A percentile compares a stretch with the other conserved stretches of the same genome.
Evolutionary conservation across 768 basidiomycete genomes (phyloP).

Genomic region (Udeniomyces megalosporus): DNA sequence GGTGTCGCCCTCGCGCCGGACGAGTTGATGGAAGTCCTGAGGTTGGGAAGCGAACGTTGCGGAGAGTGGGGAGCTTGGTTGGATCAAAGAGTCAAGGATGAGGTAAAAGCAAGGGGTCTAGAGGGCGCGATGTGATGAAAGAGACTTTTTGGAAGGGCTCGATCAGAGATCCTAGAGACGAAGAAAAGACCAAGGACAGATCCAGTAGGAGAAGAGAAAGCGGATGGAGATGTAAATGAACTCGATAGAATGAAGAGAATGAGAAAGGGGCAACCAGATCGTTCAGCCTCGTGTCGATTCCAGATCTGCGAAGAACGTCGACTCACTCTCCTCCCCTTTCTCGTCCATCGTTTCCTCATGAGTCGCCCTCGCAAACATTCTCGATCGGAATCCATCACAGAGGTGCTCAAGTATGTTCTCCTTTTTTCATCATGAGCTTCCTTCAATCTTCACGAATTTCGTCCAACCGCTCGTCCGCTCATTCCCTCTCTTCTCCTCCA

Average conservation of each 20-base stretch:
- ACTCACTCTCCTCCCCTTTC: too few relatives aligned
- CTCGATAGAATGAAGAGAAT: too few relatives aligned
- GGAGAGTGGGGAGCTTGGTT: slow-evolving; percentile 13
- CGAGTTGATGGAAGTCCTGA: slow-evolving; percentile 15
- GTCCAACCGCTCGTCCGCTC: not conserved
- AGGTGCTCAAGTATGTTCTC: not conserved
- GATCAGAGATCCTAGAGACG: too few relatives aligned
- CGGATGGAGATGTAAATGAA: too few relatives aligned
- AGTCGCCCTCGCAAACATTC: not conserved
- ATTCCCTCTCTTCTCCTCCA: not conserved
- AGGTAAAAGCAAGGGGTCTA: slow-evolving; percentile 8
- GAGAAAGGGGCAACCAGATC: too few relatives aligned
- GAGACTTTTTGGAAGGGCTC: too few relatives aligned
- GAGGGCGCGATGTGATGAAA: slow-evolving; percentile 15
- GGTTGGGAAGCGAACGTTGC: not conserved
- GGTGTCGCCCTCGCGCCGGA: slow-evolving; percentile 11
- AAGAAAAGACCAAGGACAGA: too few relatives aligned
- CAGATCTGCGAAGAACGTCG: too few relatives aligned
- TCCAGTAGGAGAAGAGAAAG: too few relatives aligned
- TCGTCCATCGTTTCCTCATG: not conserved
- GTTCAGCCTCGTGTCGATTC: too few relatives aligned
- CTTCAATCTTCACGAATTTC: not conserved
- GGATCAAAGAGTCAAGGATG: slow-evolving; percentile 5
- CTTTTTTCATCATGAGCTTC: not conserved
- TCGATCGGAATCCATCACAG: not conserved